Evolutionary conservation across 1,284 basidiomycete genomes (phyloP).

Genomic region (Flammula alnicola): DNA sequence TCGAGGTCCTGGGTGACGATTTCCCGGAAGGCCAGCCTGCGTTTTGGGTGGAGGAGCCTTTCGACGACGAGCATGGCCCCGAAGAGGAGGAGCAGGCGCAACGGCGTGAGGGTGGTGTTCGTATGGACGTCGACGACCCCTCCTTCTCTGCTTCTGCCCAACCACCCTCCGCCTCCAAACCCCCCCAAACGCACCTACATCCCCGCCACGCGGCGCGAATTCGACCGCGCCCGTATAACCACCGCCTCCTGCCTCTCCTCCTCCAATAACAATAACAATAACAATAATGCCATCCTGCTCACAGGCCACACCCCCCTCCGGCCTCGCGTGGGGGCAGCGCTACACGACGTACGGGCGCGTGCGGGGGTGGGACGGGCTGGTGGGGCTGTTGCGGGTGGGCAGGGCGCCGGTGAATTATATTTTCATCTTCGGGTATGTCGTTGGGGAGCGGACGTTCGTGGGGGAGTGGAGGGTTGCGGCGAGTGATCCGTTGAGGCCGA

Average conservation of each 20-base stretch:
- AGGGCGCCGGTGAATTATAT: constrained; percentile 42
- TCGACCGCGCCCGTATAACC: constrained; percentile 25
- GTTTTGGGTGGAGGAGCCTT: background rate
- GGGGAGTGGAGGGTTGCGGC: constrained; percentile 65
- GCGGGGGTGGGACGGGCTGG: constrained; percentile 68
- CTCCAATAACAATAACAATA: constrained; percentile 62
- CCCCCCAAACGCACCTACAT: constrained; percentile 4
- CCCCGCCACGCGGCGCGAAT: constrained; percentile 18
- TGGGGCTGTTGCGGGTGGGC: constrained; percentile 60
- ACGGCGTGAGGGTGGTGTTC: too few relatives aligned
- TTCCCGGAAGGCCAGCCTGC: constrained; percentile 15
- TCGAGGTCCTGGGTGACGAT: constrained; percentile 16
- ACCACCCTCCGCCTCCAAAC: background rate
- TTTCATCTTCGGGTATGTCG: constrained; percentile 73
- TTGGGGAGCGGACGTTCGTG: constrained; percentile 65
- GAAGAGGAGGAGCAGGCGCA: too few relatives aligned
- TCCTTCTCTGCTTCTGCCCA: too few relatives aligned
- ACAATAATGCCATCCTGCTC: constrained; percentile 58
- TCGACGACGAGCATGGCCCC: too few relatives aligned
- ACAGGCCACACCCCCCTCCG: constrained; percentile 46
- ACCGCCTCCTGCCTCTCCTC: constrained; percentile 22
- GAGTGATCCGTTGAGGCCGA: constrained; percentile 44
- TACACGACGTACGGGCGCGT: constrained; percentile 68
- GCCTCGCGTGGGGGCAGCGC: constrained; percentile 14
- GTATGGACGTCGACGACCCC: too few relatives aligned